Evolutionary conservation across 2,329 filamentous ascomycete species (phyloP).

Genomic region (Dryadomyces quercivorus): DNA sequence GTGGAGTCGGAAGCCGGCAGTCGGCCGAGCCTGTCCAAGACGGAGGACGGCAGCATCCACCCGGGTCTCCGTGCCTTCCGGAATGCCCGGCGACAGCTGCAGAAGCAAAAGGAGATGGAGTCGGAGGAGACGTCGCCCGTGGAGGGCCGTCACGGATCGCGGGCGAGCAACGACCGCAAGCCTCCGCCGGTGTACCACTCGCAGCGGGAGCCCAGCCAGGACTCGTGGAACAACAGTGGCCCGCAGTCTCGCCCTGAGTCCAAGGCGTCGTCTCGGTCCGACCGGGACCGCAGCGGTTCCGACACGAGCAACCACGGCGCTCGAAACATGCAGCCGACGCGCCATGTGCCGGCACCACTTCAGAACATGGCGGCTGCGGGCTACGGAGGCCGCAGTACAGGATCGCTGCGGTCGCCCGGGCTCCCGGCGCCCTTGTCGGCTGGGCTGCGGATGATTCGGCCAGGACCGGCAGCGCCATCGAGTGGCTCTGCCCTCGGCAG

Average conservation of each 20-base stretch:
- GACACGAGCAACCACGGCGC: conserved; percentile 31
- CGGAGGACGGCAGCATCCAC: conserved; percentile 27
- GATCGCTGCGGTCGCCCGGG: conserved; percentile 30
- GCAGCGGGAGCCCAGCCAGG: conserved; percentile 30
- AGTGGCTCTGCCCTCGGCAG: conserved; percentile 16
- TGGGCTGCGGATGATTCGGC: conserved; percentile 10
- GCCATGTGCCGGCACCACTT: conserved; percentile 2
- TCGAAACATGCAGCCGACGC: not conserved
- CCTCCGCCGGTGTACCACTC: conserved; percentile 33
- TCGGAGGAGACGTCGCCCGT: not conserved
- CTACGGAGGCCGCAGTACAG: not conserved
- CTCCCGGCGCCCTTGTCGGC: conserved; percentile 28
- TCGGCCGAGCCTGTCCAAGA: conserved; percentile 4
- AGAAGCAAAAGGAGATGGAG: conserved; percentile 42
- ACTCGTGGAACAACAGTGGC: conserved; percentile 20
- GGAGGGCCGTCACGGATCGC: conserved; percentile 10
- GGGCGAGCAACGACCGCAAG: conserved; percentile 24
- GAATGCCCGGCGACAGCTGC: conserved; percentile 44
- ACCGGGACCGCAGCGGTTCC: conserved; percentile 42
- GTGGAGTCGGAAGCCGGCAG: not conserved
- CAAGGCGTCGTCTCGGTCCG: conserved; percentile 21
- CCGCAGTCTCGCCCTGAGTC: conserved; percentile 16
- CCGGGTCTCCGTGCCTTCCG: conserved; percentile 44
- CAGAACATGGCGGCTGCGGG: not conserved
- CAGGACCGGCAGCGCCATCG: conserved; percentile 18